Conservation (phyloP, 2,329 filamentous ascomycete species). For the Paraphaeosphaeria sporulosa region DNA sequence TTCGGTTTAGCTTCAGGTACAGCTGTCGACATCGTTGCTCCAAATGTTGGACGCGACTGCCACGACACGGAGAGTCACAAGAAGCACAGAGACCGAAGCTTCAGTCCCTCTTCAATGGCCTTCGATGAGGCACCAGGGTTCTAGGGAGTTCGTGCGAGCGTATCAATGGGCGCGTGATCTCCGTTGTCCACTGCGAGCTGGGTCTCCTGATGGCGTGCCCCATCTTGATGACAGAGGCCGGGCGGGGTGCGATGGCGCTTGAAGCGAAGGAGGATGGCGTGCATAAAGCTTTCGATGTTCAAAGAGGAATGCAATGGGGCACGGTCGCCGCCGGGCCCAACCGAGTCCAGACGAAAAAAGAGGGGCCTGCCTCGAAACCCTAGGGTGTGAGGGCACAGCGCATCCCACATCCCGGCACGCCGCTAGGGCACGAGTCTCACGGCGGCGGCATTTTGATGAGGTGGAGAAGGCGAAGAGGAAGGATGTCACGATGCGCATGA, state of each 20-base stretch:
- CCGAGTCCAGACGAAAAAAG: constrained; percentile 37
- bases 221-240: constrained; percentile 19
- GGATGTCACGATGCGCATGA: constrained; percentile 39
- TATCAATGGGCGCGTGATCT: constrained; percentile 41
- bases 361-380: constrained; percentile 34
- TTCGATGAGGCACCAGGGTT: constrained; percentile 23
- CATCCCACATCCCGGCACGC: constrained; percentile 26
- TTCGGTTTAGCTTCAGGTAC: constrained; percentile 39
- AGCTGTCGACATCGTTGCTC: constrained; percentile 21
- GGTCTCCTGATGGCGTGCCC: constrained; percentile 25
- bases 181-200: constrained; percentile 30
- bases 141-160: constrained; percentile 33
- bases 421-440: constrained; percentile 24
- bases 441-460: constrained; percentile 33
- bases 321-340: constrained; percentile 28
- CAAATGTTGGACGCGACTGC: constrained; percentile 13
- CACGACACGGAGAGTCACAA: constrained; percentile 24
- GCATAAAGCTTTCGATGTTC: constrained; percentile 41
- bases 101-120: constrained; percentile 23
- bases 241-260: constrained; percentile 42
- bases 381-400: constrained; percentile 22
- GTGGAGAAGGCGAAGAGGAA: constrained; percentile 30
- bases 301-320: constrained; percentile 31
- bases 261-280: constrained; percentile 48
- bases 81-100: constrained; percentile 29